Evolutionary conservation across 768 basidiomycete species (phyloP), one percentile per base, ranked within the genome.

Genomic region (Thelephora ganbajun): DNA sequence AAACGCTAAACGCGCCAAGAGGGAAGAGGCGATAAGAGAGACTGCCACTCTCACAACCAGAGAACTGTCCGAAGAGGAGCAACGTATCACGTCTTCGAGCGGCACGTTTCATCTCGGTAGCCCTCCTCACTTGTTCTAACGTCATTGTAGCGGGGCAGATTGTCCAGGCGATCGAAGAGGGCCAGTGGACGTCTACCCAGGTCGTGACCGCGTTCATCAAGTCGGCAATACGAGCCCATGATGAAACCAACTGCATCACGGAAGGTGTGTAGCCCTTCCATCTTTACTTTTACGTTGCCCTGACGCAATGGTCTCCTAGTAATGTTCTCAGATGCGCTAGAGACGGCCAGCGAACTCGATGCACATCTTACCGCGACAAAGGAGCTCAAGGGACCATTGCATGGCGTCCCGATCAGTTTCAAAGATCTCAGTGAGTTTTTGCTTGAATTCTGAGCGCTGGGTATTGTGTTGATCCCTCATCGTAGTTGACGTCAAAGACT

Each of bases 361-460:
- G 62, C 63, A 16, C 78, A 86, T 49, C 83, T 80, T 59, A 66
- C 71, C 1, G 53, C 60, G 6, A 80, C 77, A 0, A 71, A 72
- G 46, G 67, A 60, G 50, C 53, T 84, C 43, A 73, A 69, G 18
- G 88, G 86, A 0, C 77, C 76, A 7, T 69, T 91, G 30, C 88
- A 90, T 60, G 89, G 88, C 35, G 76, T 91, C 33, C 89, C 88
- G 5, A 74, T 85, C 50, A 73, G 79, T 57, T 73, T 86, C 61
- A 86, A 91, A 62, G 88, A 91, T 56, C 73, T 73, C 59, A 80
- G 80, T 82, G 51, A 22, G 67, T 50, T 33, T 35, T 42, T 35
- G 11, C n/a, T 16, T 13, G 14, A 35, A 44, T 26, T 23, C 30
- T 33, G 26, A n/a, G n/a, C n/a, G n/a, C n/a, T n/a, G n/a, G n/a